Evolutionary conservation across 768 basidiomycete species (phyloP).

Genomic region (Auricularia sp.): DNA sequence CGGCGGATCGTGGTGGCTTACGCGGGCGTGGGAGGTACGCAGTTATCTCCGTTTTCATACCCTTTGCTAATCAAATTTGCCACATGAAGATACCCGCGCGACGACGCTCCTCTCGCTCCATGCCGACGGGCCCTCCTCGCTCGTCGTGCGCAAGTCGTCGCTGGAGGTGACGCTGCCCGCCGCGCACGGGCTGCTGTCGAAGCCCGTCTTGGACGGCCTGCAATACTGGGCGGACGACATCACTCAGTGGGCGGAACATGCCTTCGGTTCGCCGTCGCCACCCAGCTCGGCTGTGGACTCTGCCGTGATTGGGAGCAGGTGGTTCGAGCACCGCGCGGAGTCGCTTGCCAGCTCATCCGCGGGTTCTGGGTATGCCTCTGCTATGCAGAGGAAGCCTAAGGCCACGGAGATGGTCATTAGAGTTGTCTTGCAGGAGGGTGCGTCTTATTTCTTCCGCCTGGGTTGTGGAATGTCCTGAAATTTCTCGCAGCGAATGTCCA

Average conservation of each 20-base stretch:
- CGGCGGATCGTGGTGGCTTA: conserved; percentile 38
- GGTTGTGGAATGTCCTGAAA: background rate
- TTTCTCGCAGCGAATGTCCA: conserved; percentile 32
- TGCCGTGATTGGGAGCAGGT: conserved; percentile 71
- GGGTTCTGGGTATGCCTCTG: background rate
- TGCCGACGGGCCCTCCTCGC: background rate
- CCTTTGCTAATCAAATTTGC: conserved; percentile 22
- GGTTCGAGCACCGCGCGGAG: conserved; percentile 29
- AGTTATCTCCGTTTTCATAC: conserved; percentile 32
- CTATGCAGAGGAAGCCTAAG: conserved; percentile 1
- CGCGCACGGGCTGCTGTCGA: conserved; percentile 41
- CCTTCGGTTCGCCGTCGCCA: conserved; percentile 17
- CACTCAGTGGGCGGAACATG: conserved; percentile 54
- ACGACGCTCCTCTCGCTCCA: conserved; percentile 11
- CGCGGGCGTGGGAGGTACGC: conserved; percentile 30
- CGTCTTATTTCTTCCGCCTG: conserved; percentile 28
- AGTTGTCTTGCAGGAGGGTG: conserved; percentile 25
- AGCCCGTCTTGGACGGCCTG: conserved; percentile 58
- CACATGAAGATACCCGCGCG: conserved; percentile 9
- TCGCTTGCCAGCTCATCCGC: background rate
- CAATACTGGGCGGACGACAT: conserved; percentile 86
- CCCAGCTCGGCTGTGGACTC: conserved; percentile 25
- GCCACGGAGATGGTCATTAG: background rate
- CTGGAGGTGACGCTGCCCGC: conserved; percentile 44
- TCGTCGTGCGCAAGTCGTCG: conserved; percentile 8